A percentile compares a stretch with the other conserved stretches of the same genome.
Conservation (phyloP, 2,329 filamentous ascomycete genomes). For the Colletotrichum salicis region DNA sequence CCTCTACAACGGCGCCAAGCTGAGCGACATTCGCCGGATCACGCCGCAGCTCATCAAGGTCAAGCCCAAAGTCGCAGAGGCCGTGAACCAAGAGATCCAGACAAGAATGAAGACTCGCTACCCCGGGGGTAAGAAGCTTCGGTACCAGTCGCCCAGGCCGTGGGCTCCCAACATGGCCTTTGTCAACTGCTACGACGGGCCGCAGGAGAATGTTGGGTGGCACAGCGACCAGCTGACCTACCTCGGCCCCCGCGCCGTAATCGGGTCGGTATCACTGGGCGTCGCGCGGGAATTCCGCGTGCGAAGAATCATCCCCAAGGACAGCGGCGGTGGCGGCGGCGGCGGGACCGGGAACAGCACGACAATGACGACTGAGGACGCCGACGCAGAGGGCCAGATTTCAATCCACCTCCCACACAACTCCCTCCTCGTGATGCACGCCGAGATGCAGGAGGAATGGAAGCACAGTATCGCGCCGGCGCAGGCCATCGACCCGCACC, state of each 20-base stretch:
- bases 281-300: conserved; percentile 95
- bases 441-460: conserved; percentile 97
- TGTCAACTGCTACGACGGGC: conserved; percentile 92
- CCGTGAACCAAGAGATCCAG: conserved; percentile 82
- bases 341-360: conserved; percentile 47
- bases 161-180: conserved; percentile 93
- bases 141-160: conserved; percentile 75
- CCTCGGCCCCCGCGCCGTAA: conserved; percentile 86
- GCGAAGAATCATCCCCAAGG: conserved; percentile 75
- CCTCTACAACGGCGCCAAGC: conserved; percentile 81
- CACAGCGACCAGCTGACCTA: conserved; percentile 95
- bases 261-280: conserved; percentile 89
- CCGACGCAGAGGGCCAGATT: conserved; percentile 84
- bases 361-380: conserved; percentile 46
- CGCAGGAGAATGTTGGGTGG: conserved; percentile 85
- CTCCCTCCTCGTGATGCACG: conserved; percentile 93
- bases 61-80: conserved; percentile 74
- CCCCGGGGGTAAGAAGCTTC: conserved; percentile 77
- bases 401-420: conserved; percentile 95
- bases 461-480: conserved; percentile 87
- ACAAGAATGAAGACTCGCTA: conserved; percentile 76
- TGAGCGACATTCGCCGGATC: conserved; percentile 80
- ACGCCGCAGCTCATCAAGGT: conserved; percentile 79
- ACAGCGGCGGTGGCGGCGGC: conserved; percentile 50
- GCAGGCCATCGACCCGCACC: conserved; percentile 83